A percentile compares a stretch with the other conserved stretches of the same genome.
Conservation (phyloP, 108 stramenopile genomes). For the Nitzschia sp. region DNA sequence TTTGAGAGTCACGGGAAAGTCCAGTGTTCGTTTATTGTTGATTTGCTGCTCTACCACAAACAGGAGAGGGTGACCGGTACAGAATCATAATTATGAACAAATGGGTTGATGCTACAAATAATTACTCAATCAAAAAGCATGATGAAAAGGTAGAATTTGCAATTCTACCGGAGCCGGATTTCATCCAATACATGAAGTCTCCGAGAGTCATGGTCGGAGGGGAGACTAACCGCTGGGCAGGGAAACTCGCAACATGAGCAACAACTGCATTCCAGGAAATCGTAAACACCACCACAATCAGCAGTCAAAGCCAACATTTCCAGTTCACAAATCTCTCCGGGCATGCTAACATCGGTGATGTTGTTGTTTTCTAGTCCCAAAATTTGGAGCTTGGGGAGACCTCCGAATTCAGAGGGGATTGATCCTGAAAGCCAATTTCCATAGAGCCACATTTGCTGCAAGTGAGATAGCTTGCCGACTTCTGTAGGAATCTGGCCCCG, state of each 20-base stretch:
- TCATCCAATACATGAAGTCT: constrained; percentile 1
- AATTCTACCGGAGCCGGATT: constrained; percentile 4
- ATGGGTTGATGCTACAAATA: too few species aligned
- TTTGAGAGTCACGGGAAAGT: too few species aligned
- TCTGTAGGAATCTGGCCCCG: constrained; percentile 21
- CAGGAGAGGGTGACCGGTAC: background rate
- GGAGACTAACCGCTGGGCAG: constrained; percentile 14
- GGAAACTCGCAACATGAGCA: constrained; percentile 24
- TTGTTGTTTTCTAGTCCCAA: constrained; percentile 46
- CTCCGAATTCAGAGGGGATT: constrained; percentile 23
- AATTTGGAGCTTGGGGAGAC: constrained; percentile 27
- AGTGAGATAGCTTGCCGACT: constrained; percentile 10
- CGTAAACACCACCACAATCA: constrained; percentile 14
- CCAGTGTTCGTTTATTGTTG: too few species aligned
- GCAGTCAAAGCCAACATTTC: constrained; percentile 20
- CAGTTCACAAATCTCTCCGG: constrained; percentile 29
- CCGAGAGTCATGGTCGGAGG: background rate
- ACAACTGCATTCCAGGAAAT: background rate
- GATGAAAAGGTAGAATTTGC: too few species aligned
- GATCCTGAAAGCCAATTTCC: constrained; percentile 17
- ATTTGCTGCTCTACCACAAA: too few species aligned
- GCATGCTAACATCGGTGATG: constrained; percentile 36
- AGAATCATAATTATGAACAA: background rate
- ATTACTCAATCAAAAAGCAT: too few species aligned
- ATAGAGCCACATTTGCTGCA: constrained; percentile 32